Evolutionary conservation across 768 basidiomycete genomes (phyloP).

Genomic region (Mycena crocata): DNA sequence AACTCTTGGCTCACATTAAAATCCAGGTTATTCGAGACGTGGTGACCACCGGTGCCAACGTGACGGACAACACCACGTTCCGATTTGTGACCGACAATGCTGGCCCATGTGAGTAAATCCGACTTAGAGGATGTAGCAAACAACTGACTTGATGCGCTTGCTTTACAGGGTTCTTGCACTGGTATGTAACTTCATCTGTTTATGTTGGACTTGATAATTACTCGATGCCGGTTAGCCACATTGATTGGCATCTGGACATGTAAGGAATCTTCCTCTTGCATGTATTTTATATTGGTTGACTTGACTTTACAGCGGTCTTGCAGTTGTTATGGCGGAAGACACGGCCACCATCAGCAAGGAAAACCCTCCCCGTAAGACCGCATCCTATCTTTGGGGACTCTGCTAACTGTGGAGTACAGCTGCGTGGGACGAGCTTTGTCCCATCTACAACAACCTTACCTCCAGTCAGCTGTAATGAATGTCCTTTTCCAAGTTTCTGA

Average conservation of each 20-base stretch:
- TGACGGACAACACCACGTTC: slow-evolving; percentile 46
- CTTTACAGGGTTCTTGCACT: slow-evolving; percentile 17
- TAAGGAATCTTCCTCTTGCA: not conserved
- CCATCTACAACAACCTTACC: not conserved
- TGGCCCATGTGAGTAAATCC: slow-evolving; percentile 48
- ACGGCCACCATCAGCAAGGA: not conserved
- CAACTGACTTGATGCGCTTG: not conserved
- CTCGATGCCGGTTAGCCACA: slow-evolving; percentile 31
- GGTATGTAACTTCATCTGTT: slow-evolving; percentile 21
- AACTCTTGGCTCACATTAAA: slow-evolving; percentile 22
- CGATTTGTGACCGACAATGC: slow-evolving; percentile 63
- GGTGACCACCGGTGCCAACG: slow-evolving; percentile 8
- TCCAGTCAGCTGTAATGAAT: not conserved
- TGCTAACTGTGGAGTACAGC: not conserved
- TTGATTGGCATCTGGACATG: slow-evolving; percentile 45
- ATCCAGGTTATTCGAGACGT: slow-evolving; percentile 24
- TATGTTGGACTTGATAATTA: not conserved
- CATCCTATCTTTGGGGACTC: too few species aligned
- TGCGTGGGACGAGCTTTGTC: slow-evolving; percentile 8
- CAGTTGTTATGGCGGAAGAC: slow-evolving; percentile 36
- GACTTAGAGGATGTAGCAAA: not conserved
- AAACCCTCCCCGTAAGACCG: not conserved
- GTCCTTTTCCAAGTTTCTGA: too few species aligned
- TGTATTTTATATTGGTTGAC: not conserved
- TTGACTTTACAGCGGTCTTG: slow-evolving; percentile 28